phyloP scores from a whole-genome alignment of 179 eudicot species.

The Silene coronaria region DNA sequence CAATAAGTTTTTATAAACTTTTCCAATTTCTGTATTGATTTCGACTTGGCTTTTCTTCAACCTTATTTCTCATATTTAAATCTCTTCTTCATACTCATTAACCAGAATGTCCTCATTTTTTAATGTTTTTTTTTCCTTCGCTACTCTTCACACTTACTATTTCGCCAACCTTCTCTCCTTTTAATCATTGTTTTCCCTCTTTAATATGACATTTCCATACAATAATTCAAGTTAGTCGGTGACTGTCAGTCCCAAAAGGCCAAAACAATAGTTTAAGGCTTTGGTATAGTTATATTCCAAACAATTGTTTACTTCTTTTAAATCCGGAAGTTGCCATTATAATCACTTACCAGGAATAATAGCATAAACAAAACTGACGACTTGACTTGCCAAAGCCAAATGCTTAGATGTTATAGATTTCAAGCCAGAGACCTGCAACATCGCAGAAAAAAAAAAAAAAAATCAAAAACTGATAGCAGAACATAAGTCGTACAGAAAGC shows the following conservation, averaged over 20 bases:
- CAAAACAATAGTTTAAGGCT: no score
- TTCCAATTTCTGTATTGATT: background rate
- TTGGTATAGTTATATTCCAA: no score
- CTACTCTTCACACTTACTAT: background rate
- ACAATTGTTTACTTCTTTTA: no score
- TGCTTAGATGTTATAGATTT: slow-evolving; percentile 93
- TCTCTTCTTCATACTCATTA: background rate
- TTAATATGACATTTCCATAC: no score
- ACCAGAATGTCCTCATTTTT: background rate
- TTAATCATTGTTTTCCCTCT: no score
- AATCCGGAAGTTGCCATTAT: background rate
- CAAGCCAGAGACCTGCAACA: slow-evolving; percentile 87
- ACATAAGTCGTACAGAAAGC: background rate
- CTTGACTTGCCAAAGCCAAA: slow-evolving; percentile 97
- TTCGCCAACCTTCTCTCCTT: no score
- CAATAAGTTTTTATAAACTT: background rate
- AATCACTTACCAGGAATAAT: slow-evolving; percentile 79
- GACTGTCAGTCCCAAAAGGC: no score
- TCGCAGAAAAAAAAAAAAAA: background rate
- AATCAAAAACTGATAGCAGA: background rate
- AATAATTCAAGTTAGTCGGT: no score
- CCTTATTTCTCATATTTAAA: background rate
- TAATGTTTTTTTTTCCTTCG: background rate
- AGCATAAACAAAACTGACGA: slow-evolving; percentile 72
- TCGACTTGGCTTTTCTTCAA: background rate